These are phyloP conservation scores for Notholithocarpus densiflorus DNA, from an alignment of 306 rosid genomes.

Conservation along the genomic window DNA sequence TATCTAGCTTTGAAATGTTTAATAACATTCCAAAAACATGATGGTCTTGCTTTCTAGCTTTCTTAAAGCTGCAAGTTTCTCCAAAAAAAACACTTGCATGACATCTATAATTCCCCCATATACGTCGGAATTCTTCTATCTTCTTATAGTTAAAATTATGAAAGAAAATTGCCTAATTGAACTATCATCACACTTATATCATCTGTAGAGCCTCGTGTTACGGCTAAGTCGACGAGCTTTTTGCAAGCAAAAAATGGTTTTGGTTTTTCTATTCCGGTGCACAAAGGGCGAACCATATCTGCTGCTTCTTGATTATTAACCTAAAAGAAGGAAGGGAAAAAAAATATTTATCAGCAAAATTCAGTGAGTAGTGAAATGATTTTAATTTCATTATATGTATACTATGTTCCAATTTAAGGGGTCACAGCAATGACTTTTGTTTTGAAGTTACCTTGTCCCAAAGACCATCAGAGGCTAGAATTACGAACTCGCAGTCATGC, in stretches of 20 bases:
- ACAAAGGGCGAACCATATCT: slow-evolving; percentile 38
- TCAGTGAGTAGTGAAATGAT: too few species aligned
- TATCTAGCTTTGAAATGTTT: background rate
- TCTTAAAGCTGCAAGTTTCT: slow-evolving; percentile 27
- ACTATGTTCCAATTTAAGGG: too few species aligned
- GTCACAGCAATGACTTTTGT: background rate
- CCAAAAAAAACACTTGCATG: slow-evolving; percentile 9
- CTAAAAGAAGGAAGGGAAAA: slow-evolving; percentile 12
- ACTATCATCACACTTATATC: slow-evolving; percentile 51
- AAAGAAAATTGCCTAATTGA: slow-evolving; percentile 28
- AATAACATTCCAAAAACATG: background rate
- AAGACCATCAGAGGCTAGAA: slow-evolving; percentile 57
- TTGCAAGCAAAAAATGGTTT: slow-evolving; percentile 41
- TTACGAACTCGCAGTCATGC: slow-evolving; percentile 41
- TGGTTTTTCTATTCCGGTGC: slow-evolving; percentile 29
- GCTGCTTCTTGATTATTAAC: slow-evolving; percentile 50
- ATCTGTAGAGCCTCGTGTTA: slow-evolving; percentile 41
- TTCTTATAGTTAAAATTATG: background rate
- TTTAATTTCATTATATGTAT: too few species aligned
- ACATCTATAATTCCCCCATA: background rate
- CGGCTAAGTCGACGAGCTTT: slow-evolving; percentile 36
- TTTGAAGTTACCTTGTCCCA: slow-evolving; percentile 48
- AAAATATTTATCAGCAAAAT: background rate
- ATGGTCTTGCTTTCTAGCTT: background rate
- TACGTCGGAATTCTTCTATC: background rate